A percentile compares a stretch with the other conserved stretches of the same genome.
Conservation (phyloP, 495 filamentous ascomycete genomes). For the Daldinia concentrica region DNA sequence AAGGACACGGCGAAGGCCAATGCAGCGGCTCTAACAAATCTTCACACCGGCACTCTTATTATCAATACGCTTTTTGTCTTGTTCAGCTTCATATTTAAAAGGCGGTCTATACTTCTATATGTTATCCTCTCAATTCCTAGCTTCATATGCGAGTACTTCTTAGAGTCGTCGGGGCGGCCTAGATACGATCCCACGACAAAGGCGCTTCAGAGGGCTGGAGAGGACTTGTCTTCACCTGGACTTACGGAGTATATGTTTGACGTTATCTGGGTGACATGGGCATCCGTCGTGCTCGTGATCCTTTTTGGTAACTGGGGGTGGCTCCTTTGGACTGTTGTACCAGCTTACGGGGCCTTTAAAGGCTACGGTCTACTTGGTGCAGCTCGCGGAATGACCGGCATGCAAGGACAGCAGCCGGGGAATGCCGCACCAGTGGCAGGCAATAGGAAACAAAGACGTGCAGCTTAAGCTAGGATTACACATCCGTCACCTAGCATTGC, state of each 20-base stretch:
- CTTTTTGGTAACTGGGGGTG: slow-evolving; percentile 80
- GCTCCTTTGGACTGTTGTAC: slow-evolving; percentile 77
- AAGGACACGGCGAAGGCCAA: slow-evolving; percentile 92
- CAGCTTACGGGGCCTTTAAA: slow-evolving; percentile 73
- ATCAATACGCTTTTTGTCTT: slow-evolving; percentile 79
- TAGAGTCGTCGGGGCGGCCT: slow-evolving; percentile 85
- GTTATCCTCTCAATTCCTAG: slow-evolving; percentile 75
- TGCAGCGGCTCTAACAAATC: slow-evolving; percentile 73
- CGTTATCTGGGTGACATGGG: slow-evolving; percentile 91
- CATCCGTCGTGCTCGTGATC: slow-evolving; percentile 68
- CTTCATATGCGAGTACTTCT: slow-evolving; percentile 79
- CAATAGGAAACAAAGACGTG: slow-evolving; percentile 61
- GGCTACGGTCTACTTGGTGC: slow-evolving; percentile 73
- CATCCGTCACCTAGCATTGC: slow-evolving; percentile 1
- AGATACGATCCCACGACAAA: slow-evolving; percentile 68
- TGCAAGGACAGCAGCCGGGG: slow-evolving; percentile 48
- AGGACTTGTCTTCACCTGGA: slow-evolving; percentile 87
- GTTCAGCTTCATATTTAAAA: slow-evolving; percentile 71
- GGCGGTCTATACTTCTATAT: slow-evolving; percentile 76
- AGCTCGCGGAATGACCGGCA: slow-evolving; percentile 71
- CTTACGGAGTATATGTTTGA: slow-evolving; percentile 99
- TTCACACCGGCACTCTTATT: slow-evolving; percentile 75
- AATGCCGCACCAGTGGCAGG: slow-evolving; percentile 49
- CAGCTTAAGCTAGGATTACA: slow-evolving; percentile 39
- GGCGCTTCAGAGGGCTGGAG: slow-evolving; percentile 77